Base-by-base conservation (phyloP, 208 protist species). In the Trypanosoma cruzi region DNA sequence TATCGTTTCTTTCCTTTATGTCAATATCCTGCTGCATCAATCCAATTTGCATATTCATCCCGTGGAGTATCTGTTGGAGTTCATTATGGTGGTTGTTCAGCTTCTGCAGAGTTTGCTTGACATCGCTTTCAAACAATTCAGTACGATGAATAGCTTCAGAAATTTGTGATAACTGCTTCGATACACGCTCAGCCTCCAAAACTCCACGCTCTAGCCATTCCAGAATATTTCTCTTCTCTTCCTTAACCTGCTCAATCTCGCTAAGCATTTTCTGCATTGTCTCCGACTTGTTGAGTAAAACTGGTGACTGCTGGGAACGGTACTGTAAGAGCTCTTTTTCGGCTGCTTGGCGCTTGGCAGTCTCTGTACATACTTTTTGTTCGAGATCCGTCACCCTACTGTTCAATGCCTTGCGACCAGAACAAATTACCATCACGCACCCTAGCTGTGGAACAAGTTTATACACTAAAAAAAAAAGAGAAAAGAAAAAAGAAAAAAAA, bases 181-280 rank as follows among this genome's bases (percentile, higher is more conserved):
- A 74, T 50, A 68, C 55, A 63, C 69, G 60, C 60, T 67, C 61
- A 31, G 69, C 69, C 52, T 74, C 69, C n/a, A 53, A 24, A 60
- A 67, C 69, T 16, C 69, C 69, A 63, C 69, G 69, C 37, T 68
- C 61, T 26, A 74, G 40, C 46, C 58, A 67, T 32, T 74, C 69
- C 29, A 37, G 69, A 14, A 74, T 59, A 14, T 1, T 48, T n/a
- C 26, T 46, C 36, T 74, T 74, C 49, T 74, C 69, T 16, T 64
- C 54, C 28, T 55, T 61, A 14, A 67, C 34, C 13, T 18, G 56
- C 61, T 74, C 59, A 63, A 74, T 74, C 26, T 67, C 50, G 10
- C 61, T 2, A 16, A 56, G 3, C n/a, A 59, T n/a, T 4, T 16
- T 37, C 20, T 53, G 28, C 11, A 58, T 32, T 57, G 42, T 42